Base-by-base conservation (phyloP, 1,284 basidiomycete genomes). In the Ceratobasidium sp. region DNA sequence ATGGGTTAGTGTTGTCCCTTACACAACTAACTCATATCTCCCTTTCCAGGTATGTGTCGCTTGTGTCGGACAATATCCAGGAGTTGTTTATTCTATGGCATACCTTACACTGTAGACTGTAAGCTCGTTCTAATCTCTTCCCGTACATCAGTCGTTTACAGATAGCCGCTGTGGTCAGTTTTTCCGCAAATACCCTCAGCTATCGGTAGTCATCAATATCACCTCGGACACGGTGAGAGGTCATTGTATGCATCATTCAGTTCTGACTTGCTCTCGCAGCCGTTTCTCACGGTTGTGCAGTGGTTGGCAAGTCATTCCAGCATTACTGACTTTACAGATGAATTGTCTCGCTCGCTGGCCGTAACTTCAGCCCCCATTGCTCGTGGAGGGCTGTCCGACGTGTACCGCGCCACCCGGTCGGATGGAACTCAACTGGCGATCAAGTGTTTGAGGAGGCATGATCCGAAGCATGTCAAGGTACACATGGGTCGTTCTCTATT, bases 241-340 rank as follows among this genome's bases (percentile, higher is more conserved):
- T 20, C 2, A 12, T 20, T 20, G 33, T 10, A 40, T 12, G 6
- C 18, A 6, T n/a, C 4, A 4, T 20, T 10, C 3, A 2, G n/a
- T 12, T 44, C 61, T 58, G 9, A 64, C 40, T 9, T 6, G 40
- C 15, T 23, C 23, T 40, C n/a, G 3, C 40, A 64, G 61, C 61
- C 61, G 3, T 18, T 64, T 26, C 40, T 28, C 13, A 46, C 61
- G 13, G 61, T 64, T 12, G 20, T 64, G 1, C 18, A 64, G 6
- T 64, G 44, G n/a, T 28, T 64, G 9, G 39, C 61, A n/a, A n/a
- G 12, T 4, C 61, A 64, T 13, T 64, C 61, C 5, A 13, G 15
- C 9, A 26, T 64, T n/a, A 26, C 15, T 12, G 61, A 64, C 40
- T 40, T 64, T 40, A 64, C 61, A 42, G 61, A 64, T 23, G 39